Conservation (phyloP, 2,329 filamentous ascomycete genomes). For the Septoria linicola region DNA sequence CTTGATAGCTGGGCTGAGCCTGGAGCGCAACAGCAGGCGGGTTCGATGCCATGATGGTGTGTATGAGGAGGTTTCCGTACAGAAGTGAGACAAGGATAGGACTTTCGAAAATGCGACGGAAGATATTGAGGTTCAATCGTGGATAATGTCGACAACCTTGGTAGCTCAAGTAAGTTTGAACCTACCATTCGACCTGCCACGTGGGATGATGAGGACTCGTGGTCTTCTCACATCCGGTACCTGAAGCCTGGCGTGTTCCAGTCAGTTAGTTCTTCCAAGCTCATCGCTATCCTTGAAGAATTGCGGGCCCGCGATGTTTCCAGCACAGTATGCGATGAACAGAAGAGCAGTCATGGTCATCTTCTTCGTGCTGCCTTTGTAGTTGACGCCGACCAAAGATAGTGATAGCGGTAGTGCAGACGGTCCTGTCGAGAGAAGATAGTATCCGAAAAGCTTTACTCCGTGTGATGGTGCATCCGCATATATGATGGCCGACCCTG, state of each 20-base stretch:
- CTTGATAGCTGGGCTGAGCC: no score
- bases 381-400: constrained; percentile 56
- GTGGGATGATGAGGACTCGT: no score
- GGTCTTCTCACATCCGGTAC: constrained; percentile 50
- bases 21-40: no score
- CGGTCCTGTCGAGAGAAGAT: constrained; percentile 55
- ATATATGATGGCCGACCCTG: constrained; percentile 41
- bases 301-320: constrained; percentile 51
- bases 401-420: constrained; percentile 54
- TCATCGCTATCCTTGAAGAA: constrained; percentile 52
- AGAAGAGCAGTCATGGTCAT: constrained; percentile 39
- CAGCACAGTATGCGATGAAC: constrained; percentile 53
- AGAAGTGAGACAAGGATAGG: no score
- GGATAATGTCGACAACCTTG: no score
- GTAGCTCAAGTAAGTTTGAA: no score
- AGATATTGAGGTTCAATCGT: no score
- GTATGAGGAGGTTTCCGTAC: no score
- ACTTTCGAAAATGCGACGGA: no score
- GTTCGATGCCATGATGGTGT: no score
- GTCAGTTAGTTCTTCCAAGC: constrained; percentile 58
- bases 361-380: constrained; percentile 45
- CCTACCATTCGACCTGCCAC: no score
- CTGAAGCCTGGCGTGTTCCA: constrained; percentile 60
- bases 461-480: constrained; percentile 39
- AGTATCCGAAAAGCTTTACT: constrained; percentile 58